Percentiles rank a stretch among this genome's conserved stretches.
Evolutionary conservation across 768 basidiomycete species (phyloP).

Genomic region (Galerina marginata): DNA sequence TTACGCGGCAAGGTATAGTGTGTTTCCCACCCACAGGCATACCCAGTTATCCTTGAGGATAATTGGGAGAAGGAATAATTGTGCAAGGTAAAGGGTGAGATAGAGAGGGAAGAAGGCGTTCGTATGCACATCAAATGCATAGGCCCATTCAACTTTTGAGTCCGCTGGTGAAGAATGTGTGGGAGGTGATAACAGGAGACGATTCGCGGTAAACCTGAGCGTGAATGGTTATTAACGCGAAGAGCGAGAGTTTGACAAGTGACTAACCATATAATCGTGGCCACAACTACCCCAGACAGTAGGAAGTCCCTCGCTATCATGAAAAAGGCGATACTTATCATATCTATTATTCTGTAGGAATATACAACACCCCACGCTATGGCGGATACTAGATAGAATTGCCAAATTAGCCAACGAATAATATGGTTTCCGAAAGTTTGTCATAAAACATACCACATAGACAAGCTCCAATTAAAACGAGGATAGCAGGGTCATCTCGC

Average conservation of each 20-base stretch:
- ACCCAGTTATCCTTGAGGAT: slow-evolving; percentile 89
- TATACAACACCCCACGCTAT: slow-evolving; percentile 89
- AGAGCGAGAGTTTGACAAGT: slow-evolving; percentile 10
- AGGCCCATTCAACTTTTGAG: slow-evolving; percentile 86
- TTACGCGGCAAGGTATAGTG: slow-evolving; percentile 86
- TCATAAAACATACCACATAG: slow-evolving; percentile 63
- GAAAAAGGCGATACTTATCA: slow-evolving; percentile 67
- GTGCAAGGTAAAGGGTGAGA: slow-evolving; percentile 87
- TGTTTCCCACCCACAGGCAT: slow-evolving; percentile 93
- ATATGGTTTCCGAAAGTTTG: neutral
- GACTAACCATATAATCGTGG: slow-evolving; percentile 77
- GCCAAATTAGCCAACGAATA: neutral
- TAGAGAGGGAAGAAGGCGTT: slow-evolving; percentile 97
- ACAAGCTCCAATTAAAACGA: slow-evolving; percentile 83
- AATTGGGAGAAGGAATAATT: slow-evolving; percentile 85
- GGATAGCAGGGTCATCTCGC: slow-evolving; percentile 94
- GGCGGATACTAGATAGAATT: slow-evolving; percentile 65
- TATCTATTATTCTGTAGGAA: slow-evolving; percentile 59
- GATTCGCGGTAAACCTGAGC: slow-evolving; percentile 72
- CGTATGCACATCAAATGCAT: slow-evolving; percentile 96
- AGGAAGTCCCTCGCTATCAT: slow-evolving; percentile 94
- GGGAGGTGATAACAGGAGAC: slow-evolving; percentile 69
- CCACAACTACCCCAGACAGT: slow-evolving; percentile 71
- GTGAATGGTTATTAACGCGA: neutral
- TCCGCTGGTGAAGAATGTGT: slow-evolving; percentile 75